Conservation (phyloP, 1,284 basidiomycete genomes). For the Meira miltonrushii region DNA sequence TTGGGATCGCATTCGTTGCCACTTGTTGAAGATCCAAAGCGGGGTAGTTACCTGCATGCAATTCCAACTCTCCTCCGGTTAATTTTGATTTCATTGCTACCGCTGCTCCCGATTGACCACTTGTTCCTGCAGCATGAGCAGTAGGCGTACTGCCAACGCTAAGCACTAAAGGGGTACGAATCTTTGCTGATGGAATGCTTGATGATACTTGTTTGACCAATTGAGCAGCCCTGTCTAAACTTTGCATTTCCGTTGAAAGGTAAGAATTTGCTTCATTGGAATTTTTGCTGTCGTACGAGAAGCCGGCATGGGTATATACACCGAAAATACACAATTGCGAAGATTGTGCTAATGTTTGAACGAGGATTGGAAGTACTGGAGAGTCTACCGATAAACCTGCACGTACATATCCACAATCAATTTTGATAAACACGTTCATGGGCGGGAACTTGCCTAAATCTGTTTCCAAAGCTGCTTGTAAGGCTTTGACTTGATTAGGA, state of each 20-base stretch:
- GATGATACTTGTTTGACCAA: slow-evolving; percentile 55
- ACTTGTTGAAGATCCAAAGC: slow-evolving; percentile 78
- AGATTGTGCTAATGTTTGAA: slow-evolving; percentile 60
- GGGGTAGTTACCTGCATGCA: slow-evolving; percentile 67
- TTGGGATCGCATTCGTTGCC: slow-evolving; percentile 57
- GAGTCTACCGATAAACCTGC: slow-evolving; percentile 67
- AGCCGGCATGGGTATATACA: slow-evolving; percentile 74
- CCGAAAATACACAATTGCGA: slow-evolving; percentile 65
- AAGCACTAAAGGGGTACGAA: slow-evolving; percentile 59
- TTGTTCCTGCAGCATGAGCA: slow-evolving; percentile 64
- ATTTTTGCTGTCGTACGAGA: slow-evolving; percentile 41
- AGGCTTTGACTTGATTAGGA: slow-evolving; percentile 64
- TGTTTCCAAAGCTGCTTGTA: slow-evolving; percentile 60
- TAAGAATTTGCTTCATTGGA: slow-evolving; percentile 59
- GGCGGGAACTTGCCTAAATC: slow-evolving; percentile 35
- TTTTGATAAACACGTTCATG: slow-evolving; percentile 76
- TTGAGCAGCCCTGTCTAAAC: slow-evolving; percentile 65
- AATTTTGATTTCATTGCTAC: slow-evolving; percentile 29
- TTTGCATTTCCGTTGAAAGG: slow-evolving; percentile 67
- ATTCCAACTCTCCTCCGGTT: slow-evolving; percentile 39
- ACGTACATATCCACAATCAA: slow-evolving; percentile 66
- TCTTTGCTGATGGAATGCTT: background rate
- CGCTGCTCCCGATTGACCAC: slow-evolving; percentile 54
- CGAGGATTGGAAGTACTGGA: slow-evolving; percentile 60
- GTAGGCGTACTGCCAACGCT: slow-evolving; percentile 82